phyloP scores from a whole-genome alignment of 768 basidiomycete genomes.

The Leucocoprinus leucothites region DNA sequence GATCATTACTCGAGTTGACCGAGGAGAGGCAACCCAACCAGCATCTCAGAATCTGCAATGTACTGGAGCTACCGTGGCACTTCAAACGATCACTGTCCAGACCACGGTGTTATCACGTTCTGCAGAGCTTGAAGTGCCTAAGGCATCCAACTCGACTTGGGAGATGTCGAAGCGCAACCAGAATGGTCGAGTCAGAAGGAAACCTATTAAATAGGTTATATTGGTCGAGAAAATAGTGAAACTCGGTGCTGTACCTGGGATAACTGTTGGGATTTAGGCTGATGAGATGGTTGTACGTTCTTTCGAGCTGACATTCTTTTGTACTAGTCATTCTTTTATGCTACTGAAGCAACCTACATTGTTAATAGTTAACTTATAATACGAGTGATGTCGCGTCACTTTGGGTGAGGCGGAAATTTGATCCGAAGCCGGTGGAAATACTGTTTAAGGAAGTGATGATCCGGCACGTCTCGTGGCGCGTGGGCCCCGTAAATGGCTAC shows the following conservation, averaged over 20 bases:
- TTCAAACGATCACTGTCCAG: constrained; percentile 8
- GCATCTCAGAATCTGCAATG: constrained; percentile 4
- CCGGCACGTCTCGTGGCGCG: neutral
- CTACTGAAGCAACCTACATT: neutral
- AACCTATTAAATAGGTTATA: neutral
- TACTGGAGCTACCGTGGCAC: neutral
- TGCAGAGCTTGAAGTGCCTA: constrained; percentile 1
- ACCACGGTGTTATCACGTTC: constrained; percentile 2
- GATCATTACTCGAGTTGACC: constrained; percentile 21
- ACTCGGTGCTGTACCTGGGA: neutral
- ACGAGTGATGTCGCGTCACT: too few relatives aligned
- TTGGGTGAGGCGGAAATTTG: too few relatives aligned
- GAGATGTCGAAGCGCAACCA: neutral
- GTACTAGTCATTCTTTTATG: neutral
- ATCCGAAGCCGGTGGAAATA: neutral
- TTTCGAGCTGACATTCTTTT: neutral
- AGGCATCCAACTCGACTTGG: neutral
- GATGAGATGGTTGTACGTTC: neutral
- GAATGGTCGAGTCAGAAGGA: neutral
- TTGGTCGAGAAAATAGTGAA: neutral
- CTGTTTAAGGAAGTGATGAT: neutral
- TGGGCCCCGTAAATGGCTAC: neutral
- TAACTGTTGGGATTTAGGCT: too few relatives aligned
- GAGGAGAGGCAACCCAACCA: constrained; percentile 13
- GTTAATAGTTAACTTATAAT: neutral